phyloP scores from a whole-genome alignment of 345 rosid genomes.

The Litchi chinensis region DNA sequence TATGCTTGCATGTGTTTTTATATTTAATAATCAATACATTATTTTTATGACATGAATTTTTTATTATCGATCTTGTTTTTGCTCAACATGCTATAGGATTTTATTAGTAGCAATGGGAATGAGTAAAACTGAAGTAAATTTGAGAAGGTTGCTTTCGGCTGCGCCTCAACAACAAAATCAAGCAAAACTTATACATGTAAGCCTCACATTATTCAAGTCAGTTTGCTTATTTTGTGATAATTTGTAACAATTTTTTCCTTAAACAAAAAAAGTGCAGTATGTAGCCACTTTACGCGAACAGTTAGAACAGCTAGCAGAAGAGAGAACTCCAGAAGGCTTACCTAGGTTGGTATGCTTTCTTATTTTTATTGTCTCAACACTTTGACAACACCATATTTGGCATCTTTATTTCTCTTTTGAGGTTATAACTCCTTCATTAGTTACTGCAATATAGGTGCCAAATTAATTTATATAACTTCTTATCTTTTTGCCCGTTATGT shows the following conservation, averaged over 20 bases:
- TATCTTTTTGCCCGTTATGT: no score
- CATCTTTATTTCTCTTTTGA: background rate
- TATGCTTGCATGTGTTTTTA: background rate
- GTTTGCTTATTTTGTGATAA: background rate
- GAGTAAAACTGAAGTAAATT: constrained; percentile 76
- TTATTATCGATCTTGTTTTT: background rate
- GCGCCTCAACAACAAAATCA: constrained; percentile 79
- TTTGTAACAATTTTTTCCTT: background rate
- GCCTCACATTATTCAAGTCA: background rate
- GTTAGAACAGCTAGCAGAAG: constrained; percentile 72
- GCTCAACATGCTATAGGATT: constrained; percentile 1
- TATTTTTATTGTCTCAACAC: background rate
- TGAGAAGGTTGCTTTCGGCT: constrained; percentile 71
- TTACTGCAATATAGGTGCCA: no score
- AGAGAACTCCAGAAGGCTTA: constrained; percentile 72
- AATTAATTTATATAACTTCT: no score
- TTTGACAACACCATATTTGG: background rate
- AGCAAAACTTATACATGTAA: constrained; percentile 76
- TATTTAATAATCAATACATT: background rate
- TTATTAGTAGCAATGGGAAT: constrained; percentile 50
- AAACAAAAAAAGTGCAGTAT: constrained; percentile 46
- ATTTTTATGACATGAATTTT: background rate
- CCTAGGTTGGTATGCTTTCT: constrained; percentile 51
- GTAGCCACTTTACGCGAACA: constrained; percentile 80
- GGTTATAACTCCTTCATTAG: no score